These are phyloP conservation scores for Ambrosiella xylebori DNA, from an alignment of 2,329 filamentous ascomycete genomes.

Conservation along the genomic window DNA sequence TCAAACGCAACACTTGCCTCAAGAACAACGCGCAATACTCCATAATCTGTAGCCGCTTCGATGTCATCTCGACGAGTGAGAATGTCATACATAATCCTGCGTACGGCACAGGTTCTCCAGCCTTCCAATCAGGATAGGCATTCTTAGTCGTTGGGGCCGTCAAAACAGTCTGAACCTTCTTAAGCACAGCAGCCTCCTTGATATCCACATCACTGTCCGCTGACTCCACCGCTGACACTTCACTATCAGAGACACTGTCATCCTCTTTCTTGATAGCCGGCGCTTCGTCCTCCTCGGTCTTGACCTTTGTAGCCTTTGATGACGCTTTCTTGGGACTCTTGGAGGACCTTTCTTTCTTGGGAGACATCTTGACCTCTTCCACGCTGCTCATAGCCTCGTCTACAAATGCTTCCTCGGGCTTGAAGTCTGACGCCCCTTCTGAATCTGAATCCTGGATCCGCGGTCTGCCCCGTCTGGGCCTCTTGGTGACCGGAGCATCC, in stretches of 20 bases:
- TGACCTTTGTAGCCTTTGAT: conserved; percentile 19
- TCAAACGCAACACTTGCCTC: conserved; percentile 82
- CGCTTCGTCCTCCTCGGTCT: conserved; percentile 26
- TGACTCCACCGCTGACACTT: conserved; percentile 15
- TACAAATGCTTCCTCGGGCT: neutral
- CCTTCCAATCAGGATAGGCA: conserved; percentile 88
- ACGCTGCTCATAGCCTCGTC: conserved; percentile 3
- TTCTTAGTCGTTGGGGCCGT: conserved; percentile 50
- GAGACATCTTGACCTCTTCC: conserved; percentile 21
- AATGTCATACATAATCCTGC: conserved; percentile 89
- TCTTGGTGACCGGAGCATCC: conserved; percentile 8
- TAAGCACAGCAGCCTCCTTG: conserved; percentile 57
- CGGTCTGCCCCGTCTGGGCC: neutral
- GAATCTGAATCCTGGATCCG: conserved; percentile 10
- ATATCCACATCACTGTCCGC: conserved; percentile 36
- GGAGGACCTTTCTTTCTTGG: conserved; percentile 30
- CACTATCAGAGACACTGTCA: conserved; percentile 24
- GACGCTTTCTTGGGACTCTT: neutral
- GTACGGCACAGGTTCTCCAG: conserved; percentile 78
- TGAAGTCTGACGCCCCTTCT: conserved; percentile 8
- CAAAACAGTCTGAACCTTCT: conserved; percentile 65
- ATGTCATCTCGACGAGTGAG: conserved; percentile 85
- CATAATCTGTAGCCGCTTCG: conserved; percentile 74
- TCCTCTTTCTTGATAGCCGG: conserved; percentile 25
- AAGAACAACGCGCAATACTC: conserved; percentile 83